Conservation (phyloP, 345 rosid genomes). For the Gossypium sturtianum region DNA sequence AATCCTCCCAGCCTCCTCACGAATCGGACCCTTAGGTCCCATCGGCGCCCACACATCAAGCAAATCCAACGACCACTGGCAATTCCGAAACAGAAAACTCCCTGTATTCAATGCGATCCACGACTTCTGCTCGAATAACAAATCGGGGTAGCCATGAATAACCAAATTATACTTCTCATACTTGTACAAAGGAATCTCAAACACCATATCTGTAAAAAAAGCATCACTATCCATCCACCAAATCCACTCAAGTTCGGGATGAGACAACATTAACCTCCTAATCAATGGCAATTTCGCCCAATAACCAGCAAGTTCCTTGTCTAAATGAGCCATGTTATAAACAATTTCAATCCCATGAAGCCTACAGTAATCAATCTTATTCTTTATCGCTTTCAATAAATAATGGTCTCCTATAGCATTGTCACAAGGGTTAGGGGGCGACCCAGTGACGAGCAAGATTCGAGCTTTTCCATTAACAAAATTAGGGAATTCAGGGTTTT, state of each 20-base stretch:
- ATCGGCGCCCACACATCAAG: constrained; percentile 94
- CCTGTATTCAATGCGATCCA: constrained; percentile 98
- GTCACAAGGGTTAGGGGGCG: constrained; percentile 87
- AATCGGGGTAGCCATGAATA: constrained; percentile 85
- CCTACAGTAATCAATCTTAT: constrained; percentile 94
- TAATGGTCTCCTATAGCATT: constrained; percentile 92
- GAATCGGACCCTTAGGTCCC: constrained; percentile 80
- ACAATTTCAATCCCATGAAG: constrained; percentile 95
- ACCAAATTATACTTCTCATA: constrained; percentile 71
- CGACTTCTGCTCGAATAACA: constrained; percentile 73
- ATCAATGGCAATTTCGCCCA: constrained; percentile 95
- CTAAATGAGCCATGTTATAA: constrained; percentile 95
- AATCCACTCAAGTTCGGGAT: constrained; percentile 91
- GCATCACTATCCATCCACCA: constrained; percentile 99
- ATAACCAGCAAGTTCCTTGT: constrained; percentile 84
- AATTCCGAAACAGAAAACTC: constrained; percentile 83
- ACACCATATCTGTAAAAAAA: constrained; percentile 89
- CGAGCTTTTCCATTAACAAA: constrained; percentile 53
- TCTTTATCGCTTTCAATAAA: constrained; percentile 73
- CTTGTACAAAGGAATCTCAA: constrained; percentile 59
- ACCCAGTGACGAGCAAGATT: constrained; percentile 80
- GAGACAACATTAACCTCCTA: constrained; percentile 81
- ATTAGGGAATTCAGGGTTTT: constrained; percentile 69
- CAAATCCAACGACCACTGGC: constrained; percentile 91
- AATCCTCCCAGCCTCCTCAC: constrained; percentile 90